These are phyloP conservation scores for Curvularia verruculosa DNA, from an alignment of 2,329 filamentous ascomycete genomes.

Conservation along the genomic window DNA sequence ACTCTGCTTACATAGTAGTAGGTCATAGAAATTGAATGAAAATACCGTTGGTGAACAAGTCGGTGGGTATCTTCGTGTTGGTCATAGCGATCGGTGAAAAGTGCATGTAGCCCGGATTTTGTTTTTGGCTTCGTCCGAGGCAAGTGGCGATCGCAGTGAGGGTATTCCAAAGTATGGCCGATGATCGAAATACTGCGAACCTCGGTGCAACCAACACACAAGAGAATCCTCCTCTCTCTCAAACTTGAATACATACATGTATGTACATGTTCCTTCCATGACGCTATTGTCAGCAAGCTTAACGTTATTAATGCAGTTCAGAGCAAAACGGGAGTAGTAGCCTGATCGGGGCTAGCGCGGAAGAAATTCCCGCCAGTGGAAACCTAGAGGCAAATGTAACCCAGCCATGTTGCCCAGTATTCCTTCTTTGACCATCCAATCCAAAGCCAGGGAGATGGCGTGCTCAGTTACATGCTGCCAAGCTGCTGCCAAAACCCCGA, in stretches of 20 bases:
- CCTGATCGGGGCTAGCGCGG: background rate
- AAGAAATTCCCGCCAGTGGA: background rate
- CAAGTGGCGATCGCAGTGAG: background rate
- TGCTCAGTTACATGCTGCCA: conserved; percentile 25
- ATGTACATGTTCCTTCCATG: background rate
- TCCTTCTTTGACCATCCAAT: conserved; percentile 21
- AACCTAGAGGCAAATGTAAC: conserved; percentile 5
- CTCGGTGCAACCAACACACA: background rate
- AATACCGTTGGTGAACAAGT: too few relatives aligned
- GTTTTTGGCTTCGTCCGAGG: background rate
- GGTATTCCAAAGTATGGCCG: background rate
- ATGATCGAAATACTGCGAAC: background rate
- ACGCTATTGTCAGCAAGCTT: background rate
- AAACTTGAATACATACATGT: background rate
- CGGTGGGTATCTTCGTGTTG: background rate
- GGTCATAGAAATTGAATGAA: background rate
- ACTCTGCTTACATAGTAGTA: too few relatives aligned
- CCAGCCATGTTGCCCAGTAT: background rate
- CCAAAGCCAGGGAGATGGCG: conserved; percentile 24
- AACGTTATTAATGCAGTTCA: background rate
- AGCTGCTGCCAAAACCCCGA: conserved; percentile 5
- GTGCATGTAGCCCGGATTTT: background rate
- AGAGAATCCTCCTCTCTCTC: background rate
- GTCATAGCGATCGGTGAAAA: background rate
- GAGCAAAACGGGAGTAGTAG: background rate